Percentiles rank a stretch among this genome's conserved stretches.
phyloP scores from a whole-genome alignment of 2,329 filamentous ascomycete genomes.

The Aspergillus costaricaensis region DNA sequence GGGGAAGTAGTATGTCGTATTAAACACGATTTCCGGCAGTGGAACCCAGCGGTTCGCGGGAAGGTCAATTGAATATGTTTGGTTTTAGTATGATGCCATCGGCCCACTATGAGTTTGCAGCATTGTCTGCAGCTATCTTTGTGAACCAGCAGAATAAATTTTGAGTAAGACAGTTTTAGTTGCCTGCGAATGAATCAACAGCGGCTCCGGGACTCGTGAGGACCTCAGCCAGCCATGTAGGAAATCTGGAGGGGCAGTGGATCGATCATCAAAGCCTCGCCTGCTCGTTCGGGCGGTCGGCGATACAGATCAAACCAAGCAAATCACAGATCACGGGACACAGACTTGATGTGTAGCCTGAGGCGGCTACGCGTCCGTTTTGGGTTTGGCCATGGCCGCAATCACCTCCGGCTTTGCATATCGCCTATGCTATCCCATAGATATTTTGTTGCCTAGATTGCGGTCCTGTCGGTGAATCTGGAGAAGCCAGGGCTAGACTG shows the following conservation, averaged over 20 bases:
- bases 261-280: conserved; percentile 4
- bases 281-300: conserved; percentile 15
- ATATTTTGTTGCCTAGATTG: neutral
- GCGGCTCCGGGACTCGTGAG: neutral
- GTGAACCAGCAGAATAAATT: neutral
- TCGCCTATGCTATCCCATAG: neutral
- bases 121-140: neutral
- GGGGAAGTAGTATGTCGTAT: neutral
- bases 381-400: neutral
- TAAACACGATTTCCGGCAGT: neutral
- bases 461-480: neutral
- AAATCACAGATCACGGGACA: conserved; percentile 18
- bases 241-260: conserved; percentile 7
- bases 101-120: neutral
- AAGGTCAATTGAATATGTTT: conserved; percentile 5
- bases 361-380: conserved; percentile 8
- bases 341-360: conserved; percentile 9
- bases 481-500: neutral
- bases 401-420: conserved; percentile 5
- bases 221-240: neutral
- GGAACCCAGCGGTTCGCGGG: conserved; percentile 3
- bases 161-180: neutral
- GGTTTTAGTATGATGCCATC: conserved; percentile 9
- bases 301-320: conserved; percentile 8
- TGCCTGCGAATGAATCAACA: neutral